phyloP scores from a whole-genome alignment of 176 grass and related monocot genomes.

The Microstegium vimineum region DNA sequence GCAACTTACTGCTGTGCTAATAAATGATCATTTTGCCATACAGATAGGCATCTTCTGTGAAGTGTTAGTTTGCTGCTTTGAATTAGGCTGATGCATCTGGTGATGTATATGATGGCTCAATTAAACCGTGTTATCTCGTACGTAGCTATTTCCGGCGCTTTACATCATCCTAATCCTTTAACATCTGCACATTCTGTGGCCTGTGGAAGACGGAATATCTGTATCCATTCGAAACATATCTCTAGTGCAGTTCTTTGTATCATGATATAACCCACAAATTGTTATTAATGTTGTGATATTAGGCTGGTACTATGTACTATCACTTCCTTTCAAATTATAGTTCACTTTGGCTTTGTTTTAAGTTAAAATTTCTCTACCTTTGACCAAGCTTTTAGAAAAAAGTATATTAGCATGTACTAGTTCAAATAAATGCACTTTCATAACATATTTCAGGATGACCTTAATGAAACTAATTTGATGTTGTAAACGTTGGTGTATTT shows the following conservation, averaged over 20 bases:
- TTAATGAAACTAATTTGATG: not conserved
- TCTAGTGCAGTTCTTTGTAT: slow-evolving; percentile 5
- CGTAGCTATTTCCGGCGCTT: slow-evolving; percentile 1
- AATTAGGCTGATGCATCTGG: not conserved
- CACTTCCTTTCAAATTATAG: not conserved
- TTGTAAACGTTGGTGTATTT: not conserved
- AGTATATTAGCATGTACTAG: not conserved
- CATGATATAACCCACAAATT: not conserved
- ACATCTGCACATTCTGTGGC: not conserved
- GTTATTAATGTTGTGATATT: slow-evolving; percentile 9
- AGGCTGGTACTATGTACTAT: not conserved
- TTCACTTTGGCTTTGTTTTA: not conserved
- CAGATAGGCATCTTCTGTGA: not conserved
- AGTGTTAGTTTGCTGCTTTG: not conserved
- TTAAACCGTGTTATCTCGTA: not conserved
- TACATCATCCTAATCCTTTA: not conserved
- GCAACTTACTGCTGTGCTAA: not conserved
- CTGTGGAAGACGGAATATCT: not conserved
- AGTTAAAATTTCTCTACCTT: not conserved
- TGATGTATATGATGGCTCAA: not conserved
- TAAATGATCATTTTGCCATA: not conserved
- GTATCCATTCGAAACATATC: not conserved
- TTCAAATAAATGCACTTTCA: not conserved
- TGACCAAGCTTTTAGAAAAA: not conserved
- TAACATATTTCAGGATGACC: not conserved